Evolutionary conservation across 257 asterid genomes (phyloP).

Genomic region (Solanum lycopersicoides): DNA sequence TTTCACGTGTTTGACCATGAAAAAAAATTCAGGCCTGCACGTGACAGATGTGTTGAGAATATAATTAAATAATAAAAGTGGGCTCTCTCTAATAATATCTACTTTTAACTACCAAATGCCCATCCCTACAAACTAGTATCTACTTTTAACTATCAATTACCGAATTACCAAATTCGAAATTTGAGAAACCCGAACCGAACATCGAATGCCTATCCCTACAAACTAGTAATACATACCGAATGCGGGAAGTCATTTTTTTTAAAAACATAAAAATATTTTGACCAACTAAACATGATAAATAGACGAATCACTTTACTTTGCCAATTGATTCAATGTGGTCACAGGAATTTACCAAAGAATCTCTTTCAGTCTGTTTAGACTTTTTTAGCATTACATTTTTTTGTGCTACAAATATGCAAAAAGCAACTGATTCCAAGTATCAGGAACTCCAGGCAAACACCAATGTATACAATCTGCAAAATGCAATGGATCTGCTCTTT

Average conservation of each 20-base stretch:
- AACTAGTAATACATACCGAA: background rate
- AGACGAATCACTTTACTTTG: background rate
- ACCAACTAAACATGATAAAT: background rate
- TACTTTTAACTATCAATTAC: too few relatives aligned
- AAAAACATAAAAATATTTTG: background rate
- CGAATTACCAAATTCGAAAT: too few relatives aligned
- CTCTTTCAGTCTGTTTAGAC: background rate
- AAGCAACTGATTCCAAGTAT: slow-evolving; percentile 75
- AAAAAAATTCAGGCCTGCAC: too few relatives aligned
- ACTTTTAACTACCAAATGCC: too few relatives aligned
- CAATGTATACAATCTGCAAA: slow-evolving; percentile 85
- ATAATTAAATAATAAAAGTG: too few relatives aligned
- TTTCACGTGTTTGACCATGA: too few relatives aligned
- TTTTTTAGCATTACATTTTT: background rate
- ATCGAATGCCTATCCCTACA: too few relatives aligned
- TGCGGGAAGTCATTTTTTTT: background rate
- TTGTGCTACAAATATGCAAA: slow-evolving; percentile 41
- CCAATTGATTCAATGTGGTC: background rate
- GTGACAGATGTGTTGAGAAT: too few relatives aligned
- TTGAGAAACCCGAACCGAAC: too few relatives aligned
- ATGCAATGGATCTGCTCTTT: slow-evolving; percentile 59
- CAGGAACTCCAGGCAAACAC: slow-evolving; percentile 91
- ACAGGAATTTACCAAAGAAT: background rate
- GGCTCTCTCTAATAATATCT: too few relatives aligned
- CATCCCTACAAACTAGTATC: too few relatives aligned